phyloP scores from a whole-genome alignment of 2,329 filamentous ascomycete species.

The Claviceps purpurea region DNA sequence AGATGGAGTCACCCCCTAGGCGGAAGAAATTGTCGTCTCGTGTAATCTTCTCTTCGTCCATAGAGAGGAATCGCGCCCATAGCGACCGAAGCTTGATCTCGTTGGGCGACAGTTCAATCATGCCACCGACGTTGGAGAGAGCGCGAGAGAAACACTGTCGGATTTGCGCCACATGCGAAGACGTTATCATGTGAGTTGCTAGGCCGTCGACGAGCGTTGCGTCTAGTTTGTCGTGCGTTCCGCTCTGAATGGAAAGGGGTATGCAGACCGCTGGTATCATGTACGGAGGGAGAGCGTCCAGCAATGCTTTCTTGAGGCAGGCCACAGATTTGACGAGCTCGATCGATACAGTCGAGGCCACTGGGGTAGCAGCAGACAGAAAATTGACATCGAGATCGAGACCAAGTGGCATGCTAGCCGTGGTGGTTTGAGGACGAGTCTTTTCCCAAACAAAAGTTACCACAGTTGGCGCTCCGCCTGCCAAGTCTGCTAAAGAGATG shows the following conservation, averaged over 20 bases:
- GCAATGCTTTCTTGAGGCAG: constrained; percentile 13
- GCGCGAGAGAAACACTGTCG: neutral
- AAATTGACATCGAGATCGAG: constrained; percentile 3
- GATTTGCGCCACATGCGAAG: neutral
- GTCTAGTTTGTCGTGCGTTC: neutral
- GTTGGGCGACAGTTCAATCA: neutral
- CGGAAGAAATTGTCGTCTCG: constrained; percentile 47
- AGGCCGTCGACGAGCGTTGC: constrained; percentile 33
- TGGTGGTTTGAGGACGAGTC: neutral
- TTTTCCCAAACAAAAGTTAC: neutral
- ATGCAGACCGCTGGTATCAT: constrained; percentile 9
- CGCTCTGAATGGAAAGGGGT: neutral
- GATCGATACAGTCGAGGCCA: constrained; percentile 8
- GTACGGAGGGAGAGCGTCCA: constrained; percentile 14
- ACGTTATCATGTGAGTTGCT: neutral
- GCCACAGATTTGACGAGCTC: constrained; percentile 11
- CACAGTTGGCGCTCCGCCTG: neutral
- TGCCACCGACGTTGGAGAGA: neutral
- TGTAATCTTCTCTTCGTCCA: constrained; percentile 32
- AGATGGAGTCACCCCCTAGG: constrained; percentile 46
- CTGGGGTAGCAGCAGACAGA: constrained; percentile 2
- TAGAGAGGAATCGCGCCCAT: constrained; percentile 34
- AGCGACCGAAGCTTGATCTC: constrained; percentile 25
- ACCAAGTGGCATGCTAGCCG: neutral
- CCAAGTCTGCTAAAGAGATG: constrained; percentile 9